These are phyloP conservation scores for Pholiota molesta DNA, from an alignment of 768 basidiomycete genomes.

Conservation along the genomic window DNA sequence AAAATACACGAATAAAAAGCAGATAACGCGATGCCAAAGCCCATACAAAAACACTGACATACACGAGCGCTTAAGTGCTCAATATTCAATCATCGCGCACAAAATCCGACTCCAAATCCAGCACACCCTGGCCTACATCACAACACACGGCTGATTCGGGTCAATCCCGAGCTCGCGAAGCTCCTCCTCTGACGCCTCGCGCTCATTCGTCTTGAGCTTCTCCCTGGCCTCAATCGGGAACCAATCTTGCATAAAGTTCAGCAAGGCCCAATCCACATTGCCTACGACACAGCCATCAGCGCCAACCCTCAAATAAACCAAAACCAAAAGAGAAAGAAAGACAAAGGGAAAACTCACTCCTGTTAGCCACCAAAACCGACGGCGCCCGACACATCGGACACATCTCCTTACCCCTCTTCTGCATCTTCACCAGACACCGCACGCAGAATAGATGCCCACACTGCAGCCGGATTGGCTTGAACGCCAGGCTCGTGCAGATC, in stretches of 20 bases:
- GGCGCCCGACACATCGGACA: slow-evolving; percentile 88
- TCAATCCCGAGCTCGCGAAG: slow-evolving; percentile 65
- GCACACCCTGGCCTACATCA: slow-evolving; percentile 34
- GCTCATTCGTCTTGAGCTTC: slow-evolving; percentile 76
- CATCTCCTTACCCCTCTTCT: slow-evolving; percentile 70
- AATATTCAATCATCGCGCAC: too few relatives aligned
- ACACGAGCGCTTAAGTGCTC: too few relatives aligned
- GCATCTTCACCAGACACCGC: slow-evolving; percentile 88
- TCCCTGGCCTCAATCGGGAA: slow-evolving; percentile 82
- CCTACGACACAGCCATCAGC: slow-evolving; percentile 37
- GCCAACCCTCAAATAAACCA: neutral
- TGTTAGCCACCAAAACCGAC: slow-evolving; percentile 75
- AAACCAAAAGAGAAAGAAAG: neutral
- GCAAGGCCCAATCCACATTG: slow-evolving; percentile 78
- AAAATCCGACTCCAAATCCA: neutral
- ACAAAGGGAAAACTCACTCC: slow-evolving; percentile 51
- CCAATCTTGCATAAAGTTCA: slow-evolving; percentile 91
- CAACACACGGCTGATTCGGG: slow-evolving; percentile 41
- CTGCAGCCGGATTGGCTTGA: slow-evolving; percentile 83
- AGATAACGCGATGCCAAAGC: too few relatives aligned
- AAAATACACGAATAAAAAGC: too few relatives aligned
- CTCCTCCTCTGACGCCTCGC: slow-evolving; percentile 73
- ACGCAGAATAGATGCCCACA: slow-evolving; percentile 85
- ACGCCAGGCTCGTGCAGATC: slow-evolving; percentile 89
- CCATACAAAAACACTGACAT: too few relatives aligned